Percentiles rank a stretch among this genome's conserved stretches.
phyloP scores from a whole-genome alignment of 352 stramenopile genomes.

The Pythium oligandrum region DNA sequence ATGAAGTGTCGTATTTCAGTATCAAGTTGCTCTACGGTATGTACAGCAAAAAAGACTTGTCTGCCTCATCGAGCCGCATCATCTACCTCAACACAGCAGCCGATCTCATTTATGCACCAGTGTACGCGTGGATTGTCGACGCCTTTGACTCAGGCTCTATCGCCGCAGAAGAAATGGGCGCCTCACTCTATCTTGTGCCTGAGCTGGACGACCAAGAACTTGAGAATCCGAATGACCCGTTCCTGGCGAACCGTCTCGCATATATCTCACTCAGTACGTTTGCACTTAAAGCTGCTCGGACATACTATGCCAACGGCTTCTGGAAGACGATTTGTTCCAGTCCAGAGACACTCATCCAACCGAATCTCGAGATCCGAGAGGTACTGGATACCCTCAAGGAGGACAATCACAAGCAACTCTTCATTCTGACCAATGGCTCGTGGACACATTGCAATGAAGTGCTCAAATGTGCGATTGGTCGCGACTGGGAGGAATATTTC shows the following conservation, averaged over 20 bases:
- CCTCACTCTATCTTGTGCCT: constrained; percentile 33
- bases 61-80: constrained; percentile 24
- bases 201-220: constrained; percentile 21
- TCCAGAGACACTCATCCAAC: constrained; percentile 37
- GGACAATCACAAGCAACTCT: constrained; percentile 30
- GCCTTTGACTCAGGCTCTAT: constrained; percentile 45
- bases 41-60: constrained; percentile 17
- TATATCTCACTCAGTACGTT: constrained; percentile 42
- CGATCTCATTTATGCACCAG: constrained; percentile 44
- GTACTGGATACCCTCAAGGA: constrained; percentile 30
- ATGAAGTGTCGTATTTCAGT: constrained; percentile 43
- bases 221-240: constrained; percentile 41
- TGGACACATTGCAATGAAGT: constrained; percentile 54
- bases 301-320: constrained; percentile 42
- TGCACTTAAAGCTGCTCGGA: constrained; percentile 30
- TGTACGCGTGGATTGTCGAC: constrained; percentile 52
- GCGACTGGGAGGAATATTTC: constrained; percentile 43
- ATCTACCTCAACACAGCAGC: constrained; percentile 41
- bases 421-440: constrained; percentile 47
- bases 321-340: constrained; percentile 38
- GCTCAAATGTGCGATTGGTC: constrained; percentile 39
- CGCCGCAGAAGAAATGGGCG: constrained; percentile 32
- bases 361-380: constrained; percentile 34
- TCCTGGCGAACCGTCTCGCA: constrained; percentile 31
- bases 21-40: constrained; percentile 34